phyloP scores from a whole-genome alignment of 2,329 filamentous ascomycete species.

The Exophiala xenobiotica region DNA sequence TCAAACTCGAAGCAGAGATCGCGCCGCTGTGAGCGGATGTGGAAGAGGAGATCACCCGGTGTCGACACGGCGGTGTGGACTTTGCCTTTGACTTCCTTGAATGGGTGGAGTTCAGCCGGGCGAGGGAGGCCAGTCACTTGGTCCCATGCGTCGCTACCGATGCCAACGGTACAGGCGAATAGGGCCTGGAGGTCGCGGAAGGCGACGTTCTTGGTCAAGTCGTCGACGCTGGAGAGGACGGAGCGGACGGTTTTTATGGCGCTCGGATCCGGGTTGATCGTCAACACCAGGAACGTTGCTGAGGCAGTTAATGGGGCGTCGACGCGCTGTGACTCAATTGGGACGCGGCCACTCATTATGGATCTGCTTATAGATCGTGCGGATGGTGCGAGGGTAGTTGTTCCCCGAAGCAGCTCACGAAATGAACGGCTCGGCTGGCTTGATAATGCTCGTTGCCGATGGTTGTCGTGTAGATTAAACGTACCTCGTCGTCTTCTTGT shows the following conservation, averaged over 20 bases:
- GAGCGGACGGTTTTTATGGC: conserved; percentile 46
- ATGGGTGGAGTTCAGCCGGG: conserved; percentile 53
- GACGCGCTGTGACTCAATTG: conserved; percentile 47
- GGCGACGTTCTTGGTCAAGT: conserved; percentile 54
- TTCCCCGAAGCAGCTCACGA: too few relatives aligned
- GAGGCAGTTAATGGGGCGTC: conserved; percentile 53
- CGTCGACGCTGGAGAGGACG: conserved; percentile 45
- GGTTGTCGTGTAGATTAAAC: not conserved
- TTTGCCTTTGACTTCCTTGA: conserved; percentile 44
- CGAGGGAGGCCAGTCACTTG: conserved; percentile 44
- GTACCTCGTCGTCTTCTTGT: not conserved
- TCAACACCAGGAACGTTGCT: conserved; percentile 56
- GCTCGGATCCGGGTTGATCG: conserved; percentile 35
- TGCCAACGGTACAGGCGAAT: conserved; percentile 56
- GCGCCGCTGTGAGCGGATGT: conserved; percentile 57
- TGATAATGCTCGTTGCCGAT: not conserved
- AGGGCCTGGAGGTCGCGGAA: conserved; percentile 49
- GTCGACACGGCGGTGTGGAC: conserved; percentile 56
- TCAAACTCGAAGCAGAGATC: conserved; percentile 62
- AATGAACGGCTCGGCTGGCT: too few relatives aligned
- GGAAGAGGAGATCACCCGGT: conserved; percentile 58
- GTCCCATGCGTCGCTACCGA: conserved; percentile 56
- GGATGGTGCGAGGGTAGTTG: not conserved
- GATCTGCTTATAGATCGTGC: not conserved
- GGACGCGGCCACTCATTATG: conserved; percentile 25